These are phyloP conservation scores for Epichloe bromicola DNA, from an alignment of 2,329 filamentous ascomycete species.

Conservation along the genomic window DNA sequence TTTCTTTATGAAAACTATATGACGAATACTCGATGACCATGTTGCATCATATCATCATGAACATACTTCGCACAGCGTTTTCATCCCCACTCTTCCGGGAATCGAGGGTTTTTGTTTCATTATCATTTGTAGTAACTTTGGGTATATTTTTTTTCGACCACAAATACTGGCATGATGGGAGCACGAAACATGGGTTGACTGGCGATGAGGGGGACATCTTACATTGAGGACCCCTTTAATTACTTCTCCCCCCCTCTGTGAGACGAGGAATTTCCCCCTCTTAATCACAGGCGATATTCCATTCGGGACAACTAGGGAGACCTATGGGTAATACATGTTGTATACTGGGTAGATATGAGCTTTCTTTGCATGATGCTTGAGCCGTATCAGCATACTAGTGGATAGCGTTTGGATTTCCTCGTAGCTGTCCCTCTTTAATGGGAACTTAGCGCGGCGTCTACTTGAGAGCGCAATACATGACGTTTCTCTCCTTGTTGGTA, in stretches of 20 bases:
- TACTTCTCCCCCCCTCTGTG: neutral
- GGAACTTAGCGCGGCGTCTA: neutral
- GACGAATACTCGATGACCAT: neutral
- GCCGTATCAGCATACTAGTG: neutral
- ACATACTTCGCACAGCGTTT: neutral
- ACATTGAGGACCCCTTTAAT: neutral
- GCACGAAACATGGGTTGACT: neutral
- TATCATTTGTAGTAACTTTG: neutral
- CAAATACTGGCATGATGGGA: neutral
- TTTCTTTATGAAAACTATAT: too few relatives aligned
- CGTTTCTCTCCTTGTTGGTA: neutral
- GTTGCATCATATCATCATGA: neutral
- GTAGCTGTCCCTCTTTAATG: neutral
- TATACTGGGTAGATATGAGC: neutral
- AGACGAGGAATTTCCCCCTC: neutral
- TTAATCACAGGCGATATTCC: too few relatives aligned
- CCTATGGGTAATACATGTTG: neutral
- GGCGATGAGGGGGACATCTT: neutral
- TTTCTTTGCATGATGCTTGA: neutral
- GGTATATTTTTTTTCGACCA: neutral
- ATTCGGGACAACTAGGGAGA: neutral
- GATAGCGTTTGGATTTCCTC: neutral
- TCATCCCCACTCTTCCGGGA: neutral
- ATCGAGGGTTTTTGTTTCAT: neutral
- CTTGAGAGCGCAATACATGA: neutral